phyloP scores from a whole-genome alignment of 78 protist genomes.

The Cyanophora paradoxa region DNA sequence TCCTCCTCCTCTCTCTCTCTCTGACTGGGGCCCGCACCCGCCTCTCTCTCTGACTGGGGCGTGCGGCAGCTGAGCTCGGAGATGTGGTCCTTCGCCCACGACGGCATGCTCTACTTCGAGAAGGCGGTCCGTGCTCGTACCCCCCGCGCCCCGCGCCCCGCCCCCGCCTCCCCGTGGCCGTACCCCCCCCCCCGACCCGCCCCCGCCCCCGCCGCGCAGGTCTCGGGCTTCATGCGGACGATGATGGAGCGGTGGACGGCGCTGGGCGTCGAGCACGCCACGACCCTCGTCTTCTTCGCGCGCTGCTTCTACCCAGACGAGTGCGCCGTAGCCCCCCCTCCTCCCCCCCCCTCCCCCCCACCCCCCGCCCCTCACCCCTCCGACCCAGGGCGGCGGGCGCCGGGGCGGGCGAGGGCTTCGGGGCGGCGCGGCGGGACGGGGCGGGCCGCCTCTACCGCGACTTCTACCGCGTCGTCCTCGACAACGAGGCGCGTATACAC shows the following conservation, averaged over 20 bases:
- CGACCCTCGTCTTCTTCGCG: conserved; percentile 59
- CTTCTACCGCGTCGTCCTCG: conserved; percentile 49
- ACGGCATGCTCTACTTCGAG: conserved; percentile 63
- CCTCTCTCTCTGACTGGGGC: too few relatives aligned
- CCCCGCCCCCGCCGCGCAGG: conserved; percentile 35
- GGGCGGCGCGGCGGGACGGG: not conserved
- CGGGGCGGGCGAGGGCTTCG: not conserved
- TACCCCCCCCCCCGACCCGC: too few relatives aligned
- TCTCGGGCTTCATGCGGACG: too few relatives aligned
- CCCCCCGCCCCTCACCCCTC: too few relatives aligned
- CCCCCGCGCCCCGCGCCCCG: too few relatives aligned
- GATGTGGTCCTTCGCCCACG: conserved; percentile 57
- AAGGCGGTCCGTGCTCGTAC: conserved; percentile 5
- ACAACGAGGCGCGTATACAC: conserved; percentile 43
- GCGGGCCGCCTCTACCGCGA: conserved; percentile 32
- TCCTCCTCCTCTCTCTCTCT: too few relatives aligned
- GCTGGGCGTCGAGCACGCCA: conserved; percentile 39
- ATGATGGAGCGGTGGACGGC: conserved; percentile 55
- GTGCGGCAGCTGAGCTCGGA: conserved; percentile 64
- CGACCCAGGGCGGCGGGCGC: not conserved
- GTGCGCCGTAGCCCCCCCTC: too few relatives aligned
- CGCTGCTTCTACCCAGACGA: conserved; percentile 19
- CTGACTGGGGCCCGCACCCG: too few relatives aligned
- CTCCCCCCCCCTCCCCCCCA: too few relatives aligned
- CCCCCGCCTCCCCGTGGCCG: too few relatives aligned